A percentile compares a stretch with the other conserved stretches of the same genome.
phyloP scores from a whole-genome alignment of 2,329 filamentous ascomycete genomes.

The Balansia obtecta region DNA sequence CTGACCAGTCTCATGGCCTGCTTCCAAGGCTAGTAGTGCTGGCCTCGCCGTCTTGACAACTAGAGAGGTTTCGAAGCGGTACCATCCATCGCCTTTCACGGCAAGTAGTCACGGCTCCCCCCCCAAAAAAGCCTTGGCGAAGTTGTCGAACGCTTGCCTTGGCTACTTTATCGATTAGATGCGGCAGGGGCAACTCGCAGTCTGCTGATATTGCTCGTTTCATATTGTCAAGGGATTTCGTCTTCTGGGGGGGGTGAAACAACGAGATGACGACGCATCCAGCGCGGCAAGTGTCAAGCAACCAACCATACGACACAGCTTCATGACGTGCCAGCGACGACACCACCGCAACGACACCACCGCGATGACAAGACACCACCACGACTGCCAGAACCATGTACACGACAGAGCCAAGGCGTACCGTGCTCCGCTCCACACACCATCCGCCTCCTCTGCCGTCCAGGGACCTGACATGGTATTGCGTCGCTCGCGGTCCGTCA shows the following conservation, averaged over 20 bases:
- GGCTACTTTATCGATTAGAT: too few species aligned
- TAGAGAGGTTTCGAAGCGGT: too few species aligned
- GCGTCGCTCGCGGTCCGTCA: neutral
- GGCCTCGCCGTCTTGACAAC: neutral
- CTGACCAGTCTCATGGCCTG: neutral
- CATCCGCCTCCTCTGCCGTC: neutral
- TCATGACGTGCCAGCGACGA: too few species aligned
- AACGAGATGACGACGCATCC: neutral
- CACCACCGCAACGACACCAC: neutral
- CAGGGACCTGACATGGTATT: neutral
- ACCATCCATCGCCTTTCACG: too few species aligned
- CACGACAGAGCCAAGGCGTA: neutral
- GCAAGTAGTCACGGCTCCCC: too few species aligned
- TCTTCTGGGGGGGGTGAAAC: too few species aligned
- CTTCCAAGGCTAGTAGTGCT: neutral
- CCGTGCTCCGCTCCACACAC: too few species aligned
- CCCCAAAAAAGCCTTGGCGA: too few species aligned
- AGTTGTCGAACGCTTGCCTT: too few species aligned
- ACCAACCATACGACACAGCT: too few species aligned
- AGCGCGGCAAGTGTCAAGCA: too few species aligned
- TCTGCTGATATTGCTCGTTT: neutral
- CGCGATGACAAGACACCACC: neutral
- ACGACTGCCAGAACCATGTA: neutral
- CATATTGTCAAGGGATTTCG: too few species aligned
- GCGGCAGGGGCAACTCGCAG: neutral